A percentile compares a stretch with the other conserved stretches of the same genome.
Evolutionary conservation across 805 yeast genomes (phyloP).

Genomic region (Wickerhamiella bombiphila): DNA sequence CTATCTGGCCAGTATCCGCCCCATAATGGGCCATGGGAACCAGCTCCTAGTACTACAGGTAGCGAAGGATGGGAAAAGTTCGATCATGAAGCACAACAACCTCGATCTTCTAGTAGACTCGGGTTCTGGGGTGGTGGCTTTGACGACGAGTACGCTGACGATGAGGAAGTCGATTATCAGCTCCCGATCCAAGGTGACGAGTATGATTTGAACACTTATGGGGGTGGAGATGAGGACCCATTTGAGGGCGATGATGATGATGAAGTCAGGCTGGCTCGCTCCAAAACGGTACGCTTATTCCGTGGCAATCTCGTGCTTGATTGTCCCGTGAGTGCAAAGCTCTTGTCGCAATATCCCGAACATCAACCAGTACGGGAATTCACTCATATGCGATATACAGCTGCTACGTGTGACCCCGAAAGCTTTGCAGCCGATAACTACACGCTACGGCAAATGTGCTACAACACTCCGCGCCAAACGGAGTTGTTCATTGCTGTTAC

Average conservation of each 20-base stretch:
- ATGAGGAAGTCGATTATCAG: constrained; percentile 22
- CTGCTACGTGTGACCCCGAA: constrained; percentile 83
- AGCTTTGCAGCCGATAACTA: constrained; percentile 48
- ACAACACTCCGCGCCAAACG: constrained; percentile 62
- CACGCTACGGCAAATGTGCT: constrained; percentile 71
- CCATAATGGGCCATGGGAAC: background rate
- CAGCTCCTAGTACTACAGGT: background rate
- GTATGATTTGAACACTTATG: constrained; percentile 22
- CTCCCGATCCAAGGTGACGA: constrained; percentile 27
- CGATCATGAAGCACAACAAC: constrained; percentile 1
- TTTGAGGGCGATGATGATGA: constrained; percentile 13
- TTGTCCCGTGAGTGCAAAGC: constrained; percentile 69
- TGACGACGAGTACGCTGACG: constrained; percentile 17
- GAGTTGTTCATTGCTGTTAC: constrained; percentile 79
- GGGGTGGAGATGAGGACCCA: constrained; percentile 6
- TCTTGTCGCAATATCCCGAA: constrained; percentile 39
- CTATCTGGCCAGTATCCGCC: background rate
- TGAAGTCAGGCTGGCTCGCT: constrained; percentile 22
- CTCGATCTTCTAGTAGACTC: background rate
- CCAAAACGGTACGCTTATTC: constrained; percentile 38
- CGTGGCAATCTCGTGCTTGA: constrained; percentile 75
- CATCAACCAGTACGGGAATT: constrained; percentile 48
- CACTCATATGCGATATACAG: constrained; percentile 81
- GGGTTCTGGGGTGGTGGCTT: background rate
- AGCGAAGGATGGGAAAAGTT: constrained; percentile 2